A percentile compares a stretch with the other conserved stretches of the same genome.
These are phyloP conservation scores for Diplodia corticola DNA, from an alignment of 2,329 filamentous ascomycete genomes.

Conservation along the genomic window DNA sequence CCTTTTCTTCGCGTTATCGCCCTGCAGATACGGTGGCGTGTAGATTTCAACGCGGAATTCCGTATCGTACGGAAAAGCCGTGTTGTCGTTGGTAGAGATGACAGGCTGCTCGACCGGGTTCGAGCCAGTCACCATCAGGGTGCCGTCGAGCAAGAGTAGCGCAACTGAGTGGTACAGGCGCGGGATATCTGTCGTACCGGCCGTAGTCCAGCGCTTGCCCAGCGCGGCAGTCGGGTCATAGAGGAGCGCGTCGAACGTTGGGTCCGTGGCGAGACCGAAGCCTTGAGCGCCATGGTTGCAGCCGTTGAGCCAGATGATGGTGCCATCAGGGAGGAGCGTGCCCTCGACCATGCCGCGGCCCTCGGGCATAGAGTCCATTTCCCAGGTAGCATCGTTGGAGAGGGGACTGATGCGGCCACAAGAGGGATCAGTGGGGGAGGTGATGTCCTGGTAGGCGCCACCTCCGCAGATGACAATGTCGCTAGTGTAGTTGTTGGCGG, in stretches of 20 bases:
- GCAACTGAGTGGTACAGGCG: conserved; percentile 62
- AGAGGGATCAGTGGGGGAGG: conserved; percentile 58
- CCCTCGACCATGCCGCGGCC: conserved; percentile 63
- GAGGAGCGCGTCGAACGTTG: conserved; percentile 58
- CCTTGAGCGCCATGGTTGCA: conserved; percentile 60
- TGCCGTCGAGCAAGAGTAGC: conserved; percentile 60
- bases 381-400: conserved; percentile 51
- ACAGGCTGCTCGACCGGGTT: conserved; percentile 62
- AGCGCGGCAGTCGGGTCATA: conserved; percentile 57
- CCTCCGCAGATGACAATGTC: conserved; percentile 61
- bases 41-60: conserved; percentile 65
- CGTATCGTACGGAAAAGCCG: conserved; percentile 50
- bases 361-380: conserved; percentile 60
- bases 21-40: conserved; percentile 60
- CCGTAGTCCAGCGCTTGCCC: conserved; percentile 53
- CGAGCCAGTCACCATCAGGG: conserved; percentile 59
- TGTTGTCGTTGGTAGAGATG: conserved; percentile 44
- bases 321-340: conserved; percentile 61
- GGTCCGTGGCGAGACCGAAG: conserved; percentile 57
- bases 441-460: conserved; percentile 60
- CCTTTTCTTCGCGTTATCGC: conserved; percentile 50
- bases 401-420: conserved; percentile 59
- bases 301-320: conserved; percentile 63
- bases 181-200: conserved; percentile 46
- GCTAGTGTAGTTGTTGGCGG: conserved; percentile 53